These are phyloP conservation scores for Actinidia polygama DNA, from an alignment of 179 eudicot species.

Conservation along the genomic window DNA sequence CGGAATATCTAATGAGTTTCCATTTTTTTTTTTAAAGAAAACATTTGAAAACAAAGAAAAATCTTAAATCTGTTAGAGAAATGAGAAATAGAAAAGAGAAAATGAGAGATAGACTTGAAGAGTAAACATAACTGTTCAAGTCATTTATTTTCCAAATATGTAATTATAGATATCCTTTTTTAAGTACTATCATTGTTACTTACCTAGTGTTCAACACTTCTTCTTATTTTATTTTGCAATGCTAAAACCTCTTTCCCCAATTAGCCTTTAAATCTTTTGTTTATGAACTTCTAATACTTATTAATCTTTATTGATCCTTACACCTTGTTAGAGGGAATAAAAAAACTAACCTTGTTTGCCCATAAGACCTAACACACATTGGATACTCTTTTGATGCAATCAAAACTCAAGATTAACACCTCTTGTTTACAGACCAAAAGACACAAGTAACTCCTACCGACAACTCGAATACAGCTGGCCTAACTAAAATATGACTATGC, in stretches of 20 bases:
- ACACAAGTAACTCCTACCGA: too few species aligned
- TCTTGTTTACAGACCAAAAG: too few species aligned
- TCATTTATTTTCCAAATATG: neutral
- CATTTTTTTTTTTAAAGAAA: neutral
- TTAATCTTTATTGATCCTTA: neutral
- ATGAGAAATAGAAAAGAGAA: neutral
- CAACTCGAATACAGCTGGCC: too few species aligned
- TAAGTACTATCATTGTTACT: neutral
- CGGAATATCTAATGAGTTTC: neutral
- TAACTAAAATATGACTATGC: too few species aligned
- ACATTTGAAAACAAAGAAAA: neutral
- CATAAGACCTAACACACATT: neutral
- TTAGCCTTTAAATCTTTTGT: neutral
- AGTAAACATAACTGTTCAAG: neutral
- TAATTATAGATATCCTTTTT: neutral
- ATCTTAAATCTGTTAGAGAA: neutral
- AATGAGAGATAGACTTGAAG: neutral
- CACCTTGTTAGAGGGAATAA: neutral
- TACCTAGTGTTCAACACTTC: neutral
- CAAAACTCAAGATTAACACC: too few species aligned
- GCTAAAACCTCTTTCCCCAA: neutral
- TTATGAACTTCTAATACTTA: neutral
- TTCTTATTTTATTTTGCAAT: neutral
- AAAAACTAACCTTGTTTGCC: neutral
- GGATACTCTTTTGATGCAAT: too few species aligned